Percentiles rank a stretch among this genome's conserved stretches.
These are phyloP conservation scores for Phytopythium ostracodes DNA, from an alignment of 352 stramenopile species.

Conservation along the genomic window DNA sequence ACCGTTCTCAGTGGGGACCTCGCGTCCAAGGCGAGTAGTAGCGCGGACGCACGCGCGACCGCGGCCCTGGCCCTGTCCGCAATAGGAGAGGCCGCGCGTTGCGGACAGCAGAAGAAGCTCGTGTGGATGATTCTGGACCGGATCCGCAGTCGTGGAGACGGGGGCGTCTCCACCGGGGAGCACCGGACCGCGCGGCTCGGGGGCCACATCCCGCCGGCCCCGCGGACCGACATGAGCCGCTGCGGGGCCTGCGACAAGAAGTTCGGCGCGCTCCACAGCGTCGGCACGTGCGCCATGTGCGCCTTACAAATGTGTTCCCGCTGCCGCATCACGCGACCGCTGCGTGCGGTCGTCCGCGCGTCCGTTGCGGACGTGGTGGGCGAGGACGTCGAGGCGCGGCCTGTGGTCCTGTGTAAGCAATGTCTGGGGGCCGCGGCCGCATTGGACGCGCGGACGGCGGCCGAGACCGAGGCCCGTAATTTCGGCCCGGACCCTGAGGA, in stretches of 20 bases:
- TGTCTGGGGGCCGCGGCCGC: constrained; percentile 30
- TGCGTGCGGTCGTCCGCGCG: constrained; percentile 22
- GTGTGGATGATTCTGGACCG: constrained; percentile 27
- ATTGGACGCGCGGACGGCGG: constrained; percentile 18
- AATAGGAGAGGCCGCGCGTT: constrained; percentile 32
- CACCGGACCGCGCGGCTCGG: constrained; percentile 11
- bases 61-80: constrained; percentile 15
- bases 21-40: constrained; percentile 18
- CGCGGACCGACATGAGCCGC: constrained; percentile 8
- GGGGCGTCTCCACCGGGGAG: background rate
- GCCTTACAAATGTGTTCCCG: constrained; percentile 28
- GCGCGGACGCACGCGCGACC: constrained; percentile 14
- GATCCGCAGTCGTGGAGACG: background rate
- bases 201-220: constrained; percentile 13
- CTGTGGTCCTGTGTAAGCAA: constrained; percentile 49
- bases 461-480: background rate
- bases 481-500: background rate
- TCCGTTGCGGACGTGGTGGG: constrained; percentile 2
- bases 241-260: constrained; percentile 34
- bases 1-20: constrained; percentile 23
- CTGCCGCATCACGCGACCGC: constrained; percentile 27
- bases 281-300: constrained; percentile 32
- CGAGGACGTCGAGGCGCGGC: constrained; percentile 15
- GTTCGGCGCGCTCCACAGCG: constrained; percentile 31
- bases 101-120: constrained; percentile 58